Conservation (phyloP, 345 rosid genomes). For the Gynandropsis gynandra region DNA sequence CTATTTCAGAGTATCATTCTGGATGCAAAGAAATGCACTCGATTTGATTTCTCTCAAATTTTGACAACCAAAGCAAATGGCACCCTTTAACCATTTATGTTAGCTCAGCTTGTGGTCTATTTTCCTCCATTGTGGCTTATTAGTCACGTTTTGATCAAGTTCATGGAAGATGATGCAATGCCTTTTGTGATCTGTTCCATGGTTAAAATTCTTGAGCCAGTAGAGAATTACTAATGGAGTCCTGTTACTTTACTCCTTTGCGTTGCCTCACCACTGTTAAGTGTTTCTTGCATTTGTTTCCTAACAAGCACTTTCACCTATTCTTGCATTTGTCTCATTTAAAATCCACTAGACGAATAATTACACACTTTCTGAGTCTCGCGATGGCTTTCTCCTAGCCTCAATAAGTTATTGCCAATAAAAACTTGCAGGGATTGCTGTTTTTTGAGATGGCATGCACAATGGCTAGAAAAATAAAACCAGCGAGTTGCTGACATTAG, state of each 20-base stretch:
- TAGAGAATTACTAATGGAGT: conserved; percentile 15
- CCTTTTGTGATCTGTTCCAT: conserved; percentile 2
- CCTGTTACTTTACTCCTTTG: conserved; percentile 2
- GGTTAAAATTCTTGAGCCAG: conserved; percentile 16
- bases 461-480: no score
- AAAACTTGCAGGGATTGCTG: no score
- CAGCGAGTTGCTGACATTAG: no score
- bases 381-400: no score
- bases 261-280: conserved; percentile 2
- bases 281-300: conserved; percentile 9
- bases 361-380: no score
- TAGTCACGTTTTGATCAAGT: conserved; percentile 1
- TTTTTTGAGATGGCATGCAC: no score
- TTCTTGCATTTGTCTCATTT: no score
- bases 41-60: not conserved
- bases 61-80: not conserved
- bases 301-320: conserved; percentile 19
- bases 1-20: conserved; percentile 4
- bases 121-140: not conserved
- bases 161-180: not conserved
- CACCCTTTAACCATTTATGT: not conserved
- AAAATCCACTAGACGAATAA: no score
- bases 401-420: no score
- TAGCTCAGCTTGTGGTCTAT: not conserved
- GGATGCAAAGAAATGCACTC: not conserved